A percentile compares a stretch with the other conserved stretches of the same genome.
Evolutionary conservation across 768 basidiomycete species (phyloP).

Genomic region (Strobilomyces confusus): DNA sequence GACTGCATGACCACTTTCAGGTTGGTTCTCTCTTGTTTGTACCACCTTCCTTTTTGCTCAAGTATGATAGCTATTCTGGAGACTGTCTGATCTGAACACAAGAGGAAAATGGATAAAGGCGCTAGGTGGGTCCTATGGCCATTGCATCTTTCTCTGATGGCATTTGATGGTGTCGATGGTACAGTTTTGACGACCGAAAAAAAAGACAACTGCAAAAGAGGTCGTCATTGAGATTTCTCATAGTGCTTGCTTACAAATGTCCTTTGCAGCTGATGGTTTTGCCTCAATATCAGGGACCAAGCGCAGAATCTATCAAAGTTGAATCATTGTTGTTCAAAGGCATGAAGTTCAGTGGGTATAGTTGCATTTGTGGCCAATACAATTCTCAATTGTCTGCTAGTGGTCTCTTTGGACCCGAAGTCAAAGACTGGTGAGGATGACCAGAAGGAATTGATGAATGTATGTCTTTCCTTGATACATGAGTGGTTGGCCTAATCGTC

Average conservation of each 20-base stretch:
- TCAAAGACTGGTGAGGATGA: conserved; percentile 63
- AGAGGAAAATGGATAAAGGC: conserved; percentile 69
- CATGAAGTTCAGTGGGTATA: conserved; percentile 71
- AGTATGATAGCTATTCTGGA: conserved; percentile 50
- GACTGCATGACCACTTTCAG: conserved; percentile 73
- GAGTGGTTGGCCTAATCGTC: not conserved
- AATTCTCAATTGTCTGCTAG: conserved; percentile 33
- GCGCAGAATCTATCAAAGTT: conserved; percentile 53
- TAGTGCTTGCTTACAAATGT: not conserved
- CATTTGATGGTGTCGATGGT: not conserved
- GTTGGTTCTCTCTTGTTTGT: conserved; percentile 33
- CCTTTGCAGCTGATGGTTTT: conserved; percentile 49
- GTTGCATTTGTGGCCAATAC: not conserved
- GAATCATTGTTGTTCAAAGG: conserved; percentile 67
- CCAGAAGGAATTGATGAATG: conserved; percentile 69
- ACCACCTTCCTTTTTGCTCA: not conserved
- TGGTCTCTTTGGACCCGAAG: conserved; percentile 73
- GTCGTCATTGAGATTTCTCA: not conserved
- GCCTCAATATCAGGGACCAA: conserved; percentile 63
- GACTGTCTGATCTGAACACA: conserved; percentile 57
- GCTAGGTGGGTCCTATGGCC: conserved; percentile 37
- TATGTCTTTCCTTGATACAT: conserved; percentile 28
- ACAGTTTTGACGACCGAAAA: conserved; percentile 33
- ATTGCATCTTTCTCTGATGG: not conserved
- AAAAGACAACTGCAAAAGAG: conserved; percentile 29